These are phyloP conservation scores for Neostapfia colusana DNA, from an alignment of 176 grass and related monocot species.

Conservation along the genomic window DNA sequence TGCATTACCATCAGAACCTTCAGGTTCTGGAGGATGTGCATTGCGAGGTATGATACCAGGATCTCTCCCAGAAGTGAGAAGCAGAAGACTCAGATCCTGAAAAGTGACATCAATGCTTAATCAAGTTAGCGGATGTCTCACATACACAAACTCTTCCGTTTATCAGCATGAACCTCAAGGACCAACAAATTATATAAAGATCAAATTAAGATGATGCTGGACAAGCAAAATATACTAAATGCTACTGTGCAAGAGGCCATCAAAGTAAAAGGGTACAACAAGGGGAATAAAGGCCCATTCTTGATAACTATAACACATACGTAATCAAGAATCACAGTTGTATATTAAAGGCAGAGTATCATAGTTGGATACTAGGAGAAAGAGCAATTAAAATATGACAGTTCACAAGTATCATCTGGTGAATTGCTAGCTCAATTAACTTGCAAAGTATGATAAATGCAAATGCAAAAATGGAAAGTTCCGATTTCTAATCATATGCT, in stretches of 20 bases:
- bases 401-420: neutral
- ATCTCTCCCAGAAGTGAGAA: slow-evolving; percentile 90
- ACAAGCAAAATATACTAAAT: slow-evolving; percentile 16
- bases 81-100: slow-evolving; percentile 89
- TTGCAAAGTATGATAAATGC: neutral
- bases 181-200: neutral
- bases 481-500: neutral
- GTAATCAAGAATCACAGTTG: neutral
- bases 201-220: slow-evolving; percentile 2
- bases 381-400: slow-evolving; percentile 15
- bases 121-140: slow-evolving; percentile 3
- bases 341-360: neutral
- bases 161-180: slow-evolving; percentile 4
- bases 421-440: neutral
- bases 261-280: slow-evolving; percentile 16
- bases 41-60: slow-evolving; percentile 93
- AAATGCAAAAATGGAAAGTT: neutral
- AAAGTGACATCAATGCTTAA: slow-evolving; percentile 29
- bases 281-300: neutral
- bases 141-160: neutral
- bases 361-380: neutral
- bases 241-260: neutral
- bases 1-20: slow-evolving; percentile 64
- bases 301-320: slow-evolving; percentile 6
- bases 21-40: slow-evolving; percentile 83